Evolutionary conservation across 305 asterid species (phyloP), one percentile per base, ranked within the genome.

Genomic region (Caryopteris hybrid): DNA sequence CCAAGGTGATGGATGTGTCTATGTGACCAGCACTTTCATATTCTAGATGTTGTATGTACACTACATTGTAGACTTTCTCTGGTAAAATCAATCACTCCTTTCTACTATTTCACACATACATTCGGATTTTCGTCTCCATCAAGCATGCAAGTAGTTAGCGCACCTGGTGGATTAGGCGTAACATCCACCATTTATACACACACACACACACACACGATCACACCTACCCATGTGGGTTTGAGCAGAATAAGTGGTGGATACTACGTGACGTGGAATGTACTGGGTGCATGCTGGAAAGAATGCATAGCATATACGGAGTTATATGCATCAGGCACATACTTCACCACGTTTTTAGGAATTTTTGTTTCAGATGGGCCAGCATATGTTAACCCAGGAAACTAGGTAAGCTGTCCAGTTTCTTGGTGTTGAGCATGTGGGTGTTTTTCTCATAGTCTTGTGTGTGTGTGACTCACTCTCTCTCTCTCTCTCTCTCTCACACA

Each of bases 1-100:
- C 85, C 2, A 86, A 72, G 61, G 94, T 86, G 21, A 70, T 67
- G 78, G 79, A 76, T 63, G 59, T 45, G 9, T 45, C 8, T 31
- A 34, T 29, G 66, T 53, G 22, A n/a, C 9, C 8, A 3, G 8
- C 68, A 55, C 58, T 29, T 20, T 59, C 8, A 2, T 8, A 6
- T 0, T 2, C 10, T 34, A n/a, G 21, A 52, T 51, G 70, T 65
- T 48, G 70, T 70, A 51, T n/a, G 27, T 70, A 8, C n/a, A 43
- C 8, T 6, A 36, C 10, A 8, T 25, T 25, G 31, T 25, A 25
- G 31, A 4, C 2, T 4, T 25, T 25, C 3, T 25, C 31, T 25
- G 31, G 31, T 25, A 25, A 25, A 25, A 25, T 25, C 31, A 25
- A 25, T 25, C 31, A 25, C 31, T 25, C 2, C 4, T 4, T 4